Base-by-base conservation (phyloP, 179 eudicot genomes). In the Drosera spatulata region DNA sequence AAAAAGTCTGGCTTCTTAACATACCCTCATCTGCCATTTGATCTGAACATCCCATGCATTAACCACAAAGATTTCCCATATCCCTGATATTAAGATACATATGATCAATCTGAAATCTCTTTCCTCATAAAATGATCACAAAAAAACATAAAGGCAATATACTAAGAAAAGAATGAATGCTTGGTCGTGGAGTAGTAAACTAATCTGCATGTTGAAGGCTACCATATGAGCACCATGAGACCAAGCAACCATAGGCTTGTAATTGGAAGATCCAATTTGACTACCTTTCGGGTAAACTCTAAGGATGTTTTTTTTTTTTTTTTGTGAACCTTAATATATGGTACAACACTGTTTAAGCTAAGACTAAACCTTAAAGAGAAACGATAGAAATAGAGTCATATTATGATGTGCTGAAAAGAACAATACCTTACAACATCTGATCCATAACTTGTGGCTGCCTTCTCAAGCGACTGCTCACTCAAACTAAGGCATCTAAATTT, bases 401-500 rank as follows among this genome's bases (percentile, higher is more conserved):
- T 22, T 22, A 22, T 22, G 33, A 22, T 22, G 33, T 22, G 33
- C 33, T 22, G 33, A 22, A 22, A 22, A 22, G 33, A 22, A 22
- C 33, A 22, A 44, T 85, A 87, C 99, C 99, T 93, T 66, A 93
- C 75, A 75, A 93, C 74, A 13, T 83, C 94, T 74, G 66, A 70
- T 66, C 86, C 97, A 74, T 89, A 76, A 53, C 63, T 69, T 55
- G 42, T 50, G 13, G 67, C 79, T 61, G 86, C 90, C 71, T 86
- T 90, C 59, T 78, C 88, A 68, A 93, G 91, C 75, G 89, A 80
- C 54, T 51, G 83, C 75, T 93, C 99, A 56, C 99, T 93, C 77
- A 93, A 78, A 73, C 99, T 93, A 71, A 93, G 99, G 39, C 97
- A 91, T 66, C 95, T 86, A 62, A 90, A 95, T 82, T 81, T 87